These are phyloP conservation scores for Nakazawaea sp. DNA, from an alignment of 805 yeast species.

Conservation along the genomic window DNA sequence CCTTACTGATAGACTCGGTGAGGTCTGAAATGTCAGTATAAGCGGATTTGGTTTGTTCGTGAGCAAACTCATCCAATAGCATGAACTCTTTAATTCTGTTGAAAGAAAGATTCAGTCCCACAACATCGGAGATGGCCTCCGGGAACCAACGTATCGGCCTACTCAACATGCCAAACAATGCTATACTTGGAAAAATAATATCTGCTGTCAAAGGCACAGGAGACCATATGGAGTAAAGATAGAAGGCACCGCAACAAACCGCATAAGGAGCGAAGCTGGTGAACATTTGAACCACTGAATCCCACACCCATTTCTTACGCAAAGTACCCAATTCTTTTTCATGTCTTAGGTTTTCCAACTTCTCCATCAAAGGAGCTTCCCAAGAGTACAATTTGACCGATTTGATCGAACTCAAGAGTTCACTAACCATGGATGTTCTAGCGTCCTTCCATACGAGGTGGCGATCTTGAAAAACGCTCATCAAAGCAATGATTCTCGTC, in stretches of 20 bases:
- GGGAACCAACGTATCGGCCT: slow-evolving; percentile 44
- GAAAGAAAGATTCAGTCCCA: slow-evolving; percentile 44
- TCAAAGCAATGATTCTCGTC: slow-evolving; percentile 33
- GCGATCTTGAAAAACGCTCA: slow-evolving; percentile 37
- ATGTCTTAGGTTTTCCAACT: slow-evolving; percentile 46
- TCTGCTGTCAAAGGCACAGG: slow-evolving; percentile 44
- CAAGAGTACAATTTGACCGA: slow-evolving; percentile 63
- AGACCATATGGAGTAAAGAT: slow-evolving; percentile 29
- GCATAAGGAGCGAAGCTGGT: background rate
- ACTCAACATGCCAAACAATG: slow-evolving; percentile 40
- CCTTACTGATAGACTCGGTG: too few relatives aligned
- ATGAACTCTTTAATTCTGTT: slow-evolving; percentile 39
- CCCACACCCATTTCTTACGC: slow-evolving; percentile 31
- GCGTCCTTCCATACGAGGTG: slow-evolving; percentile 59
- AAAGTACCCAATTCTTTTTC: slow-evolving; percentile 43
- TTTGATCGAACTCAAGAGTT: slow-evolving; percentile 51
- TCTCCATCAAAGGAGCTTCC: slow-evolving; percentile 57
- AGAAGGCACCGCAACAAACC: slow-evolving; percentile 43
- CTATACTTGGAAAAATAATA: slow-evolving; percentile 48
- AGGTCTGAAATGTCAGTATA: too few relatives aligned
- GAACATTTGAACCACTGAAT: slow-evolving; percentile 26
- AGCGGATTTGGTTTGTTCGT: slow-evolving; percentile 17
- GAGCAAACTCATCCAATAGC: slow-evolving; percentile 30
- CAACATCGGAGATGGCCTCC: slow-evolving; percentile 33
- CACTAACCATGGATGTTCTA: slow-evolving; percentile 55